phyloP scores from a whole-genome alignment of 306 rosid genomes.

The Herpetospermum pedunculosum region DNA sequence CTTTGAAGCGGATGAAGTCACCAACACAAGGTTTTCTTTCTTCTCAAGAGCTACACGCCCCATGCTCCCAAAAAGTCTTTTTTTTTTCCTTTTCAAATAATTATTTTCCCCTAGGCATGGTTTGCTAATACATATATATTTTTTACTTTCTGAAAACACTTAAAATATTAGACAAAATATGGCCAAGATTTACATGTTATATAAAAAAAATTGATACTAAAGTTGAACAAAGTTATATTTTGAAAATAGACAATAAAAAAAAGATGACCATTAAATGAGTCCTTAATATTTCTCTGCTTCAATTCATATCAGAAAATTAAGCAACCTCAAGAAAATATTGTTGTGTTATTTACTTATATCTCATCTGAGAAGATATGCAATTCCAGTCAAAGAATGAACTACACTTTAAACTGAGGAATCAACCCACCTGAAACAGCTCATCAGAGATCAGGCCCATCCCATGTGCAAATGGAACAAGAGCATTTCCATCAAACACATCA shows the following conservation, averaged over 20 bases:
- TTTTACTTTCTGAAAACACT: not conserved
- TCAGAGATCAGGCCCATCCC: conserved; percentile 95
- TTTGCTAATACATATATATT: not conserved
- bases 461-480: conserved; percentile 82
- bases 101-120: not conserved
- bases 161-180: not conserved
- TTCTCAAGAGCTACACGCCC: not conserved
- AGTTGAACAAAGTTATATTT: not conserved
- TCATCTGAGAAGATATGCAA: not conserved
- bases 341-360: not conserved
- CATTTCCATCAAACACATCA: conserved; percentile 69
- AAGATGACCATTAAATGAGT: not conserved
- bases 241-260: not conserved
- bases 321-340: not conserved
- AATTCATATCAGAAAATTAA: not conserved
- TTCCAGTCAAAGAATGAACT: not conserved
- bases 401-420: not conserved
- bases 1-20: not conserved
- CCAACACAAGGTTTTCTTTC: not conserved
- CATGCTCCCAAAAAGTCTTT: not conserved
- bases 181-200: not conserved
- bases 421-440: conserved; percentile 63
- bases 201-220: not conserved
- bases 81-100: not conserved
- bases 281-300: not conserved